Conservation (phyloP, 2,329 filamentous ascomycete genomes). For the Cladobotryum protrusum region DNA sequence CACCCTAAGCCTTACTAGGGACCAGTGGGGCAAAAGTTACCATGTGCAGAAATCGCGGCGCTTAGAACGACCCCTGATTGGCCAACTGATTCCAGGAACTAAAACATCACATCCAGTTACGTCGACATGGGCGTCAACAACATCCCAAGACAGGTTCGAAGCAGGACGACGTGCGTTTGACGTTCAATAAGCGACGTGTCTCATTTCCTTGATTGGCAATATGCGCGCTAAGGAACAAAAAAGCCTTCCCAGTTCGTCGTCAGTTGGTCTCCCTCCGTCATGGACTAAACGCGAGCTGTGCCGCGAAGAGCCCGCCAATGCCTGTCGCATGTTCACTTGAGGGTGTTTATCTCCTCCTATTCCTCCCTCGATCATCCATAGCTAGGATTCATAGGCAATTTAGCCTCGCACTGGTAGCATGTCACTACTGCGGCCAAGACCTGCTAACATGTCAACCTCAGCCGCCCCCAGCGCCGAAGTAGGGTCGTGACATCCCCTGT, state of each 20-base stretch:
- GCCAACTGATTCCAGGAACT: slow-evolving; percentile 13
- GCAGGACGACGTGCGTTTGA: slow-evolving; percentile 3
- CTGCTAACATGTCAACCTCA: not conserved
- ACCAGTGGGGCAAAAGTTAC: slow-evolving; percentile 20
- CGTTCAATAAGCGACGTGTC: not conserved
- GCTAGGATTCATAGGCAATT: not conserved
- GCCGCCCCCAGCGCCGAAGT: slow-evolving; percentile 9
- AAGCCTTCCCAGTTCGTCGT: too few species aligned
- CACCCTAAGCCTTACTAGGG: slow-evolving; percentile 16
- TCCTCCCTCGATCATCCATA: not conserved
- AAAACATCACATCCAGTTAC: slow-evolving; percentile 18
- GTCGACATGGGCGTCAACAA: slow-evolving; percentile 9
- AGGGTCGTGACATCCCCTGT: slow-evolving; percentile 5
- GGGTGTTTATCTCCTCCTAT: too few species aligned
- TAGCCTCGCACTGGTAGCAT: slow-evolving; percentile 12
- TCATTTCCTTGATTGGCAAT: slow-evolving; percentile 1
- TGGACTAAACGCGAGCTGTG: too few species aligned
- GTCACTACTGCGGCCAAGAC: slow-evolving; percentile 13
- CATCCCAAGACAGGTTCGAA: slow-evolving; percentile 2
- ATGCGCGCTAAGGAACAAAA: slow-evolving; percentile 4
- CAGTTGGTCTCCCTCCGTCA: too few species aligned
- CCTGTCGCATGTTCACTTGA: too few species aligned
- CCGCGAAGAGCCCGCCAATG: too few species aligned
- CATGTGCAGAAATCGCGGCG: slow-evolving; percentile 24
- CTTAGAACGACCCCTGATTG: slow-evolving; percentile 24